Percentiles rank a stretch among this genome's conserved stretches.
phyloP scores from a whole-genome alignment of 2,329 filamentous ascomycete species.

The Epichloe elymi region DNA sequence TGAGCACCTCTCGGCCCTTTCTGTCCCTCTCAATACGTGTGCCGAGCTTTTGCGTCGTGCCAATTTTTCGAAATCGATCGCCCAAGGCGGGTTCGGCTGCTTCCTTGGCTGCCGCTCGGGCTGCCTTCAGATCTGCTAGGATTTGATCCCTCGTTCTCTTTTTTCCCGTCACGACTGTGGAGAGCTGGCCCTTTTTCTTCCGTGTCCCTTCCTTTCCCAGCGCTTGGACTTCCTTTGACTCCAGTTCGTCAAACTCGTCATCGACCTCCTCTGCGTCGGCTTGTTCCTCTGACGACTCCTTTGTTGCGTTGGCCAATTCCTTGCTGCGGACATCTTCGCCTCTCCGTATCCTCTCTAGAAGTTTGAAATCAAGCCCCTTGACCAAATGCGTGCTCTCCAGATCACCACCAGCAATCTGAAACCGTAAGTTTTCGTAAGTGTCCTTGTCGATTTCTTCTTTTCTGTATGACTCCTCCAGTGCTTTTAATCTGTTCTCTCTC shows the following conservation, averaged over 20 bases:
- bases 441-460: constrained; percentile 69
- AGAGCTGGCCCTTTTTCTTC: constrained; percentile 49
- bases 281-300: constrained; percentile 17
- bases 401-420: constrained; percentile 73
- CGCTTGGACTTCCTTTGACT: constrained; percentile 39
- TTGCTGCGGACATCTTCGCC: constrained; percentile 54
- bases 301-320: constrained; percentile 9
- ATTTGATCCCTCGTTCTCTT: constrained; percentile 55
- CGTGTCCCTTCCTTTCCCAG: constrained; percentile 35
- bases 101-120: constrained; percentile 45
- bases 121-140: constrained; percentile 51
- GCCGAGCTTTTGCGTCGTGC: constrained; percentile 36
- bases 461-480: constrained; percentile 71
- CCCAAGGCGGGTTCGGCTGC: constrained; percentile 39
- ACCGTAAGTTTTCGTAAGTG: constrained; percentile 62
- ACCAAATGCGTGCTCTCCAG: constrained; percentile 71
- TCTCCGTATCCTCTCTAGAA: constrained; percentile 54
- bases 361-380: constrained; percentile 79
- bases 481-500: constrained; percentile 53
- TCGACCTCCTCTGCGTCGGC: constrained; percentile 35
- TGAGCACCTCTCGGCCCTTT: constrained; percentile 49
- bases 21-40: constrained; percentile 47
- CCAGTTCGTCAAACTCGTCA: constrained; percentile 49
- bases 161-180: constrained; percentile 40
- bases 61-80: constrained; percentile 52